A percentile compares a stretch with the other conserved stretches of the same genome.
Conservation (phyloP, 371 early-diverging fungal species). For the Capillidium rhysosporum region DNA sequence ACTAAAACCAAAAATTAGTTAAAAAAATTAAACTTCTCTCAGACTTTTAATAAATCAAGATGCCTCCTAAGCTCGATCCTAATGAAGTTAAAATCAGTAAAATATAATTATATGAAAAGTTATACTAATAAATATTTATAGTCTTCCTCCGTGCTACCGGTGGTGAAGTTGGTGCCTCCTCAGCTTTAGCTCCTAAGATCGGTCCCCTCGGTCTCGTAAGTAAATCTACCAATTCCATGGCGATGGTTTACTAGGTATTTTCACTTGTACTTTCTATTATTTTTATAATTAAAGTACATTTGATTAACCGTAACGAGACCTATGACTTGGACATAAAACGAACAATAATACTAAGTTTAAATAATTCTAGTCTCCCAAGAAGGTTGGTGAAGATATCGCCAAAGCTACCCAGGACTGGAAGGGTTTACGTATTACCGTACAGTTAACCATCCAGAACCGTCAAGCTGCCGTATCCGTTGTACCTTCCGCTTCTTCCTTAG, state of each 20-base stretch:
- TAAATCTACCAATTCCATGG: slow-evolving; percentile 11
- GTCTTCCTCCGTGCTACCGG: slow-evolving; percentile 93
- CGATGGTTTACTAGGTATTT: background rate
- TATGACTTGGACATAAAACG: too few relatives aligned
- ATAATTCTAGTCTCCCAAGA: slow-evolving; percentile 87
- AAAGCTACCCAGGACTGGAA: slow-evolving; percentile 98
- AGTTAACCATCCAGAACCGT: slow-evolving; percentile 98
- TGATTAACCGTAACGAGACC: background rate
- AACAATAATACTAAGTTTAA: too few relatives aligned
- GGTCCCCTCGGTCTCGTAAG: slow-evolving; percentile 92
- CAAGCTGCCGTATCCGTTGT: slow-evolving; percentile 96
- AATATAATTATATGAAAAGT: background rate
- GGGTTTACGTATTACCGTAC: slow-evolving; percentile 96
- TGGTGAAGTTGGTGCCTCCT: slow-evolving; percentile 98
- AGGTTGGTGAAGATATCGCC: slow-evolving; percentile 99
- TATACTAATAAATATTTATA: slow-evolving; percentile 8
- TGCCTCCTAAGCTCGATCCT: slow-evolving; percentile 81
- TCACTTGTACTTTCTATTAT: background rate
- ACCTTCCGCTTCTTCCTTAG: slow-evolving; percentile 93
- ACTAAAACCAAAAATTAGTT: too few relatives aligned
- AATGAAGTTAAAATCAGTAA: slow-evolving; percentile 65
- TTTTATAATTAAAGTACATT: background rate
- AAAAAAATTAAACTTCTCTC: too few relatives aligned
- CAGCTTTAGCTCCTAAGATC: slow-evolving; percentile 97
- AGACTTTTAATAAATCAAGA: background rate